Base-by-base conservation (phyloP, 495 filamentous ascomycete genomes). In the Beverwykella pulmonaria region DNA sequence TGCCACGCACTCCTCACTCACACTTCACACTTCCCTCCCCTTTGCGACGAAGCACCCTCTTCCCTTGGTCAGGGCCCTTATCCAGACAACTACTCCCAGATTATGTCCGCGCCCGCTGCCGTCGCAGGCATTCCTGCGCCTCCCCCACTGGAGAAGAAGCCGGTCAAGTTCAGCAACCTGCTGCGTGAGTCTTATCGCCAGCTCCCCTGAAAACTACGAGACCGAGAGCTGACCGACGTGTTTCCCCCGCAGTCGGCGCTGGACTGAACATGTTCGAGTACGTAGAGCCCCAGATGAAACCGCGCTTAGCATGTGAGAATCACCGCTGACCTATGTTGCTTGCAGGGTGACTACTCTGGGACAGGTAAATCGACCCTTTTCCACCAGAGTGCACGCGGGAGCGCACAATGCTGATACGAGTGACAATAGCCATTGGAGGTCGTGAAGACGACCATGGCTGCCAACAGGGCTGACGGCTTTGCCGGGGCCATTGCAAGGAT, bases 151-250 rank as follows among this genome's bases (percentile, higher is more conserved):
- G 92, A 97, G 89, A 98, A 97, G 90, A 98, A 98, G 87, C 95
- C 95, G 67, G 87, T 98, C 84, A 98, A 96, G 86, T 98, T 98
- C 86, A 96, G 92, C 82, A 98, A 98, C 81, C 80, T 98, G 84
- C 83, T 98, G 74, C 84, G 86, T 88, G 77, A 76, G 85, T 81
- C 55, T 12, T 53, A 56, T 29, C 54, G 30, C 53, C 36, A 23
- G 22, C 19, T 20, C 22, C 49, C 19, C 22, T 5, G 7, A 6
- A 4, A 2, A 23, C 30, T 27, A 4, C n/a, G 26, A n/a, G 53
- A 58, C 22, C 30, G 49, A 20, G 39, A 66, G 69, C 61, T 71
- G 50, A 71, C 66, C 41, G 53, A 56, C 12, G 48, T 27, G 61
- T 56, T 27, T 58, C 39, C 55, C 58, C 15, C 63, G 67, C 59